Evolutionary conservation across 2,329 filamentous ascomycete genomes (phyloP), one percentile per base, ranked within the genome.

Genomic region (Penicillium sp.): DNA sequence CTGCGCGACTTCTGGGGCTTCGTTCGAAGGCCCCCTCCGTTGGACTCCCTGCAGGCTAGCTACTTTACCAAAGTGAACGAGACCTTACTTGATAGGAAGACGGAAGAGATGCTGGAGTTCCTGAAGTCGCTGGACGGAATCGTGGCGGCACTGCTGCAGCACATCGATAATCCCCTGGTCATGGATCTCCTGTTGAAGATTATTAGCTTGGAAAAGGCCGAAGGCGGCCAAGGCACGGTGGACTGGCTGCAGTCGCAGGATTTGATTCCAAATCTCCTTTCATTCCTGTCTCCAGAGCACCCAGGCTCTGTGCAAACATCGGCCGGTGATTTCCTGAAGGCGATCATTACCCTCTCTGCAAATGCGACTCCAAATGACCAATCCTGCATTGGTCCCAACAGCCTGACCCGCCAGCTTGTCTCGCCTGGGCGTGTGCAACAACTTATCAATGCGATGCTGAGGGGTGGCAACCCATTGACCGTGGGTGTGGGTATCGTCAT

Each of bases 31-130:
- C 86, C 91, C n/a, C 86, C 92, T 12, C 92, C 94, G 2, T 85
- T 99, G 59, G 94, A 98, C 76, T 91, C 94, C 40, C 85, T 97
- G 6, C 94, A 98, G 79, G 94, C 95, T 19, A 93, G 93, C 73
- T 99, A 99, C 77, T 99, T 99, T 76, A 97, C 94, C 59, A 99
- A 98, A 76, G 93, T 99, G 74, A 98, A 98, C 78, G 95, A 99
- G 80, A 91, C 92, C n/a, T 82, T 99, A 22, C 90, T 99, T 59
- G 95, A 98, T 77, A 96, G 95, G 80, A 98, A 98, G 85, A 97
- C 96, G 6, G 92, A 96, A 73, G 94, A 97, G 67, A 99, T 98
- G 94, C 84, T 98, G 68, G 88, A 89, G 19, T 88, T 99, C 64
- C 88, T 99, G 78, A 96, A 93, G 76, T 89, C 88, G 1, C 81